These are phyloP conservation scores for Monosporozyma siamensis DNA, from an alignment of 805 yeast genomes.

Conservation along the genomic window DNA sequence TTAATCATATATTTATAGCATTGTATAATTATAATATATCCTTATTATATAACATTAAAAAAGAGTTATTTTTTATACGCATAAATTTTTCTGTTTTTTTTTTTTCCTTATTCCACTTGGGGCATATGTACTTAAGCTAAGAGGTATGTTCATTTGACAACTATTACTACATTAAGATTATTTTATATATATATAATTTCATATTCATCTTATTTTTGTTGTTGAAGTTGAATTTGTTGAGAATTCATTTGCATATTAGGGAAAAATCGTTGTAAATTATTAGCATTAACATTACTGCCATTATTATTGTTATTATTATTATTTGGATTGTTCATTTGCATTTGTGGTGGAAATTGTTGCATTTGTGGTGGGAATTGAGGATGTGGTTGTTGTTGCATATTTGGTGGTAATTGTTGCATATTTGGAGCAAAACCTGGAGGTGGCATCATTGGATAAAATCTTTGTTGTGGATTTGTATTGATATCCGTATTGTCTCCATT, in stretches of 20 bases:
- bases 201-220: neutral
- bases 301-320: neutral
- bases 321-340: neutral
- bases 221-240: conserved; percentile 3
- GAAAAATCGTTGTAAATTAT: conserved; percentile 14
- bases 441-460: conserved; percentile 22
- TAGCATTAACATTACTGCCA: neutral
- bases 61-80: neutral
- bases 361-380: conserved; percentile 2
- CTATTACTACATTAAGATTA: no score
- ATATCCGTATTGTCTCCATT: no score
- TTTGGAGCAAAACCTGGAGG: conserved; percentile 23
- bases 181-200: no score
- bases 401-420: conserved; percentile 20
- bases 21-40: neutral
- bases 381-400: conserved; percentile 3
- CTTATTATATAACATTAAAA: neutral
- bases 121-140: no score
- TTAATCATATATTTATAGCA: neutral
- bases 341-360: neutral
- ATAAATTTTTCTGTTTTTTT: no score
- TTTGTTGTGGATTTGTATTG: conserved; percentile 8
- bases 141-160: no score
- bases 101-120: neutral
- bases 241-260: conserved; percentile 14